Evolutionary conservation across 2,329 filamentous ascomycete species (phyloP).

Genomic region (Fusarium pseudocircinatum): DNA sequence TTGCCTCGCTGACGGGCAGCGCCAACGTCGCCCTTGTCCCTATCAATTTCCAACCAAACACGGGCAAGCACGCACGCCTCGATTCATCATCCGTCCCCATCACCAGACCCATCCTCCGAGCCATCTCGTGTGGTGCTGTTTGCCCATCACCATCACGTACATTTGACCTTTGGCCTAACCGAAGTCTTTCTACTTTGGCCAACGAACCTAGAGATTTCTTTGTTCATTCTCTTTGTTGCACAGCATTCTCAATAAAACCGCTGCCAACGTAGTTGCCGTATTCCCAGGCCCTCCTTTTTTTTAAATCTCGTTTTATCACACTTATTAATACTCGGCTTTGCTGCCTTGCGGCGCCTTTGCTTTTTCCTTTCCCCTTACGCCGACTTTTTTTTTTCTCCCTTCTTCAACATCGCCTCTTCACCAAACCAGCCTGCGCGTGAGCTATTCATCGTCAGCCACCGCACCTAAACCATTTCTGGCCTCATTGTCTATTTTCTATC

Average conservation of each 20-base stretch:
- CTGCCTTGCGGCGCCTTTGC: conserved; percentile 34
- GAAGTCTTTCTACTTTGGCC: conserved; percentile 10
- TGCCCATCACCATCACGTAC: conserved; percentile 5
- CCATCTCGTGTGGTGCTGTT: conserved; percentile 16
- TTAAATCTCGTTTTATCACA: conserved; percentile 10
- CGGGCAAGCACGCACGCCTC: background rate
- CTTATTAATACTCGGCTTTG: conserved; percentile 27
- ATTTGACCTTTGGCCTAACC: conserved; percentile 27
- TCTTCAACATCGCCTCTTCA: conserved; percentile 39
- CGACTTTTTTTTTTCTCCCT: conserved; percentile 42
- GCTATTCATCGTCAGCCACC: conserved; percentile 37
- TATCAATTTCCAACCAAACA: conserved; percentile 24
- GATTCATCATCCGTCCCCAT: conserved; percentile 28
- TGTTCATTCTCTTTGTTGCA: conserved; percentile 20
- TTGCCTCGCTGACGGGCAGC: conserved; percentile 33
- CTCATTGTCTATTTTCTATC: conserved; percentile 22
- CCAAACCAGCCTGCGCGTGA: conserved; percentile 38
- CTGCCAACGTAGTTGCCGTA: conserved; percentile 21
- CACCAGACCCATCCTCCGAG: conserved; percentile 23
- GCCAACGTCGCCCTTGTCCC: conserved; percentile 22
- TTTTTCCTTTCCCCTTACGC: conserved; percentile 39
- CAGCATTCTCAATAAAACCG: conserved; percentile 26
- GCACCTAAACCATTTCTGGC: conserved; percentile 28
- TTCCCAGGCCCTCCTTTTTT: conserved; percentile 23
- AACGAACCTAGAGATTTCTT: conserved; percentile 23